Percentiles rank a stretch among this genome's conserved stretches.
phyloP scores from a whole-genome alignment of 2,329 filamentous ascomycete genomes.

The Trichoderma afroharzianum region DNA sequence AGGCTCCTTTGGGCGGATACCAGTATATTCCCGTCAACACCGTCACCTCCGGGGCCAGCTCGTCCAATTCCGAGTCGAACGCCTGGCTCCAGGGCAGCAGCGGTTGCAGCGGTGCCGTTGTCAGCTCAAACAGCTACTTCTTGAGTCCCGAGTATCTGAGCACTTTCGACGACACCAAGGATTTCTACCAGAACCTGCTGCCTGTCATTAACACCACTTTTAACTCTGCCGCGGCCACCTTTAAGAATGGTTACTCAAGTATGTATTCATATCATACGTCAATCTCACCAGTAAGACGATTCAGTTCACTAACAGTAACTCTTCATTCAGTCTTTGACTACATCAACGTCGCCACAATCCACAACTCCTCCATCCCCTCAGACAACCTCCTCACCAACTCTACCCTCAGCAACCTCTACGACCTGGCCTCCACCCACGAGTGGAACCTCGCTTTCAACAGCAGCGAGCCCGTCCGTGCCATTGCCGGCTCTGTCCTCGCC shows the following conservation, averaged over 20 bases:
- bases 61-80: constrained; percentile 52
- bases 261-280: constrained; percentile 26
- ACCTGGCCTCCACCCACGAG: constrained; percentile 76
- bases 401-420: constrained; percentile 60
- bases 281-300: too few relatives aligned
- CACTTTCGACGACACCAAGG: constrained; percentile 49
- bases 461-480: constrained; percentile 61
- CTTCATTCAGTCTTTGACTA: constrained; percentile 54
- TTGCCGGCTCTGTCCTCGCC: constrained; percentile 55
- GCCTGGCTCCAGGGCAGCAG: constrained; percentile 58
- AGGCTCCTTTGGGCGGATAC: constrained; percentile 71
- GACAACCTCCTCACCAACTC: constrained; percentile 56
- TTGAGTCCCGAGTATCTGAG: constrained; percentile 43
- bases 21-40: constrained; percentile 76
- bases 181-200: constrained; percentile 55
- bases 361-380: constrained; percentile 58
- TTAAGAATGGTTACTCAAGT: constrained; percentile 62
- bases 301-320: not conserved
- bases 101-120: constrained; percentile 52
- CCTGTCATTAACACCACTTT: constrained; percentile 56
- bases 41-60: constrained; percentile 52
- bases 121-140: constrained; percentile 55
- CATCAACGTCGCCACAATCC: constrained; percentile 57
- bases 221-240: constrained; percentile 42
- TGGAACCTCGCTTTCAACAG: constrained; percentile 79